These are phyloP conservation scores for Sclerotinia subarctica DNA, from an alignment of 2,329 filamentous ascomycete genomes.

Conservation along the genomic window DNA sequence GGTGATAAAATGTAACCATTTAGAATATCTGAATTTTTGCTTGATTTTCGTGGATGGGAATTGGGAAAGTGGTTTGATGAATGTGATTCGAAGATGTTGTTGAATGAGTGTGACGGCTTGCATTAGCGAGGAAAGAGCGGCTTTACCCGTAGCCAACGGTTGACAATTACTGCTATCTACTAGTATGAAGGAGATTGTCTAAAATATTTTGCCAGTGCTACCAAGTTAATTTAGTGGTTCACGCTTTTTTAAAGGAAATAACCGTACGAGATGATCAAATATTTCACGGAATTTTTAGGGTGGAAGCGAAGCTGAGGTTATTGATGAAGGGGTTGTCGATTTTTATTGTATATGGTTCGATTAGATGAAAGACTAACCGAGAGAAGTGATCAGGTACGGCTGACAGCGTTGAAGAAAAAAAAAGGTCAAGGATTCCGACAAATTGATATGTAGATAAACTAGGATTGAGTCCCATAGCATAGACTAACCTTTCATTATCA, in stretches of 20 bases:
- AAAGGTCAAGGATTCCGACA: not conserved
- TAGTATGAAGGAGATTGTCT: not conserved
- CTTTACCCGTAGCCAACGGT: conserved; percentile 22
- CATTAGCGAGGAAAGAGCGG: conserved; percentile 20
- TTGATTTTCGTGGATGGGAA: conserved; percentile 19
- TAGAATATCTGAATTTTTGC: conserved; percentile 1
- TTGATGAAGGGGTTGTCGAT: conserved; percentile 1
- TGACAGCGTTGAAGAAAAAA: not conserved
- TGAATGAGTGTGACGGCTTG: conserved; percentile 21
- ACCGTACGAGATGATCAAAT: conserved; percentile 3
- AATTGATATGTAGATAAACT: conserved; percentile 1
- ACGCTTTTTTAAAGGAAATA: not conserved
- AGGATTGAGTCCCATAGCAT: conserved; percentile 2
- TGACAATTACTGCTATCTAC: not conserved
- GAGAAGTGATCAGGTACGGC: not conserved
- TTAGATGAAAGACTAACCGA: not conserved
- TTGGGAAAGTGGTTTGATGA: conserved; percentile 9
- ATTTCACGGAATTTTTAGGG: not conserved
- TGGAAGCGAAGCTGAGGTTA: conserved; percentile 1
- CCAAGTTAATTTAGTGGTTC: not conserved
- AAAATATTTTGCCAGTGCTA: not conserved
- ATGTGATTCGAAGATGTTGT: conserved; percentile 19
- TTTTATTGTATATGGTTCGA: not conserved
- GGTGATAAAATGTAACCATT: conserved; percentile 19
- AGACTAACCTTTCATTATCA: too few species aligned